Base-by-base conservation (phyloP, 257 asterid species). In the Petunia secreta region DNA sequence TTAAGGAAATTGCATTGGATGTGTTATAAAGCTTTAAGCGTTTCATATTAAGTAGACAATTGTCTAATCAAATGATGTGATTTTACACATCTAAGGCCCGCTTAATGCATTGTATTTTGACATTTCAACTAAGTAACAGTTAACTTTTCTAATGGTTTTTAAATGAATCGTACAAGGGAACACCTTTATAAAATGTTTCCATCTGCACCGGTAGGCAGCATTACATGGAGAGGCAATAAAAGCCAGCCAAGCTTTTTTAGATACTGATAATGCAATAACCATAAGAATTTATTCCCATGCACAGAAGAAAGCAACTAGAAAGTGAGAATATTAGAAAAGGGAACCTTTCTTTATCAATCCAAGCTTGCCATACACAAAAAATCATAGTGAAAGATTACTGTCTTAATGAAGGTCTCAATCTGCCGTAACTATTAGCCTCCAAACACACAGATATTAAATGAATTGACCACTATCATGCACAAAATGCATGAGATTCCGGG, bases 261-360 rank as follows among this genome's bases (percentile, higher is more conserved):
- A 91, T 87, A 82, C 89, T 83, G 91, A 86, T 79, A 86, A 83
- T 87, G 91, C 90, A 84, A 83, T 62, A 78, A 83, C 65, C 85
- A 79, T 34, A 80, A 87, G 96, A 89, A 92, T 87, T 87, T 89
- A 89, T 93, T 93, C 97, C 87, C 87, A 89, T 85, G 91, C 84
- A 82, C 86, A 84, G 85, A 82, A 85, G 89, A 87, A 86, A 79
- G 82, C 44, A 63, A 79, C 82, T 79, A 66, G 63, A 82, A 79
- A 50, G 73, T 82, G 84, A 84, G 84, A 87, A 89, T 84, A 84
- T 69, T 75, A 84, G 79, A 84, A 86, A 82, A 88, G 85, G 81
- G 81, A 82, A 83, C 80, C 82, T 80, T 73, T 63, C 52, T 55
- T 91, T 67, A 82, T 80, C 82, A 82, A 87, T 25, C 82, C 83